Percentiles rank a stretch among this genome's conserved stretches.
phyloP scores from a whole-genome alignment of 2,329 filamentous ascomycete genomes.

The Curvularia lunata region DNA sequence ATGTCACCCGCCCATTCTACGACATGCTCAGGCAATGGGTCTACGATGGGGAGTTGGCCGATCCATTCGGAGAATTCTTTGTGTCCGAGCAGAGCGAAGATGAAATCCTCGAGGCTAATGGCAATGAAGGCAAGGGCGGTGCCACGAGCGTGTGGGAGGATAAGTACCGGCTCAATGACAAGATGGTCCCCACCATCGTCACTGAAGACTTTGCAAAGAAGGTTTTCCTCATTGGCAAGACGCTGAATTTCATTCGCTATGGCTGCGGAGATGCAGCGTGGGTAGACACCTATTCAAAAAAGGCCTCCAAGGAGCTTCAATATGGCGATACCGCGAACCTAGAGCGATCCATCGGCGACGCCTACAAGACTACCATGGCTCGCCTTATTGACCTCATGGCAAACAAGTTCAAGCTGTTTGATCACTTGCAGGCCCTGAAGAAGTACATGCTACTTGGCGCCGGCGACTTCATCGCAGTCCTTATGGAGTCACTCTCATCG shows the following conservation, averaged over 20 bases:
- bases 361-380: slow-evolving; percentile 98
- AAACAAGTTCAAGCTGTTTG: slow-evolving; percentile 91
- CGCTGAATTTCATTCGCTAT: slow-evolving; percentile 96
- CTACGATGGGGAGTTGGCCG: slow-evolving; percentile 96
- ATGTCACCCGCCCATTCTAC: slow-evolving; percentile 94
- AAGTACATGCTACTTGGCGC: slow-evolving; percentile 94
- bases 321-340: slow-evolving; percentile 94
- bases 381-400: slow-evolving; percentile 92
- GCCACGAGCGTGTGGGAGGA: slow-evolving; percentile 97
- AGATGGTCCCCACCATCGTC: slow-evolving; percentile 92
- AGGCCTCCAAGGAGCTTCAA: slow-evolving; percentile 85
- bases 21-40: slow-evolving; percentile 97
- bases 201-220: slow-evolving; percentile 93
- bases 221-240: slow-evolving; percentile 96
- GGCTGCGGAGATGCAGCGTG: slow-evolving; percentile 92
- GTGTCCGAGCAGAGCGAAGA: slow-evolving; percentile 78
- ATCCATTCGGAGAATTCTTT: slow-evolving; percentile 95
- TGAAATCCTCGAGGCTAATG: slow-evolving; percentile 48
- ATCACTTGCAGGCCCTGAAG: slow-evolving; percentile 89
- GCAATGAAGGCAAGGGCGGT: slow-evolving; percentile 56
- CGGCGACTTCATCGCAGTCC: slow-evolving; percentile 93
- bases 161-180: slow-evolving; percentile 85
- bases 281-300: slow-evolving; percentile 95
- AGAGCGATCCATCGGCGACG: slow-evolving; percentile 92
- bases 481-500: slow-evolving; percentile 94